Base-by-base conservation (phyloP, 768 basidiomycete genomes). In the Tremella mesenterica region DNA sequence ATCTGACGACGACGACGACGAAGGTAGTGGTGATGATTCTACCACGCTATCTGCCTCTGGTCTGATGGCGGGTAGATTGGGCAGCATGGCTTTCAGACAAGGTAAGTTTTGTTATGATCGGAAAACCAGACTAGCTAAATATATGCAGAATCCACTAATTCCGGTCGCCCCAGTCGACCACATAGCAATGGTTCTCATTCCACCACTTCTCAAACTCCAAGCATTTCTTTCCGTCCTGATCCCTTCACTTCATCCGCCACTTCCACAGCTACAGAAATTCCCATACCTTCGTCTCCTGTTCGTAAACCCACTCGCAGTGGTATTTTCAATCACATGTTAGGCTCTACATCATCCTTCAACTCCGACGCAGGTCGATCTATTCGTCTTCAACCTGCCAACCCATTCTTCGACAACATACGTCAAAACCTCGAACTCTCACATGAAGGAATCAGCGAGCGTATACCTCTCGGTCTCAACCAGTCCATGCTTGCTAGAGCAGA, bases 341-440 rank as follows among this genome's bases (percentile, higher is more conserved):
- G 23, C n/a, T 41, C 38, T 4, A 23, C 23, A 8, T 41, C 38
- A 18, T 41, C 38, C 38, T 41, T 41, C 5, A n/a, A 41, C 8
- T 41, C 38, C 38, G 23, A 41, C 38, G 23, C n/a, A 8, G 23
- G 61, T 64, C 41, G 66, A 63, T 43, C 12, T 31, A 70, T 58
- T 46, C 12, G 60, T 53, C 46, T 72, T 47, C 69, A 76, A 64
- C 64, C 84, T 4, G 82, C 78, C 60, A 96, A 93, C 70, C 93
- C 93, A 9, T 97, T 97, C 76, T 96, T 88, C 61, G 92, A 97
- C 73, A 85, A 86, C 63, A 86, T 97, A 63, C 68, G 76, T 21
- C 76, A 76, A 48, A 76, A 76, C 54, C 70, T 83, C 2, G 90
- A 95, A 74, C 81, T 95, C 21, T 80, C 83, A 2, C 77, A 76